These are phyloP conservation scores for Emmonsiellopsis sp. DNA, from an alignment of 2,329 filamentous ascomycete genomes.

Conservation along the genomic window DNA sequence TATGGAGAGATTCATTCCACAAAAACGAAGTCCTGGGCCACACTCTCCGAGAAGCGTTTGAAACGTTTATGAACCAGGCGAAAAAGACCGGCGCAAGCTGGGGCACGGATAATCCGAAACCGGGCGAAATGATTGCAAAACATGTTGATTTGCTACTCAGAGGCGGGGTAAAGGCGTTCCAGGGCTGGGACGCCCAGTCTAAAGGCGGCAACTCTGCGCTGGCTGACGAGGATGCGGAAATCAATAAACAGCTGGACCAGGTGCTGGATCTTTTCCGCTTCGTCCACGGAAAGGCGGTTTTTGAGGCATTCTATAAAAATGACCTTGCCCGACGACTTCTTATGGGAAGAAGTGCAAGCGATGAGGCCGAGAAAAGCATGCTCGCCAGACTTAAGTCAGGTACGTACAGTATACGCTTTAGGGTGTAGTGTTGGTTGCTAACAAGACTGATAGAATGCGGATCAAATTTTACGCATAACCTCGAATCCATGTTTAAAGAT, in stretches of 20 bases:
- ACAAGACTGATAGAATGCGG: conserved; percentile 59
- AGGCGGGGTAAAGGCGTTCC: conserved; percentile 76
- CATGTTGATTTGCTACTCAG: conserved; percentile 81
- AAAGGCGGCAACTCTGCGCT: conserved; percentile 48
- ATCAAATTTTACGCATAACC: conserved; percentile 86
- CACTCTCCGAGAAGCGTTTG: conserved; percentile 74
- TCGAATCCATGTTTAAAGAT: conserved; percentile 99
- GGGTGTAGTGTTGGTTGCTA: conserved; percentile 4
- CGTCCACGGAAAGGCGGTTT: conserved; percentile 93
- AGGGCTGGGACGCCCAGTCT: conserved; percentile 53
- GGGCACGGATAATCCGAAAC: conserved; percentile 79
- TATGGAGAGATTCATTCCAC: conserved; percentile 67
- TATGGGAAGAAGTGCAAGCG: conserved; percentile 85
- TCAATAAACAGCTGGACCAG: conserved; percentile 86
- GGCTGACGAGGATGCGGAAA: conserved; percentile 81
- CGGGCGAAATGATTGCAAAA: conserved; percentile 97
- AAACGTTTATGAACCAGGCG: conserved; percentile 81
- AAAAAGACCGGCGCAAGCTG: conserved; percentile 62
- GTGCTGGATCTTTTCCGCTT: conserved; percentile 93
- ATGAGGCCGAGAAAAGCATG: conserved; percentile 95
- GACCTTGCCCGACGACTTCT: conserved; percentile 82
- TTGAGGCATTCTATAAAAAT: conserved; percentile 99
- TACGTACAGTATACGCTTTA: conserved; percentile 19
- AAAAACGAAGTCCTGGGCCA: conserved; percentile 69
- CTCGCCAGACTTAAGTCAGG: conserved; percentile 73